Evolutionary conservation across 2,329 filamentous ascomycete species (phyloP), one percentile per base, ranked within the genome.

Genomic region (Fusarium mangiferae): DNA sequence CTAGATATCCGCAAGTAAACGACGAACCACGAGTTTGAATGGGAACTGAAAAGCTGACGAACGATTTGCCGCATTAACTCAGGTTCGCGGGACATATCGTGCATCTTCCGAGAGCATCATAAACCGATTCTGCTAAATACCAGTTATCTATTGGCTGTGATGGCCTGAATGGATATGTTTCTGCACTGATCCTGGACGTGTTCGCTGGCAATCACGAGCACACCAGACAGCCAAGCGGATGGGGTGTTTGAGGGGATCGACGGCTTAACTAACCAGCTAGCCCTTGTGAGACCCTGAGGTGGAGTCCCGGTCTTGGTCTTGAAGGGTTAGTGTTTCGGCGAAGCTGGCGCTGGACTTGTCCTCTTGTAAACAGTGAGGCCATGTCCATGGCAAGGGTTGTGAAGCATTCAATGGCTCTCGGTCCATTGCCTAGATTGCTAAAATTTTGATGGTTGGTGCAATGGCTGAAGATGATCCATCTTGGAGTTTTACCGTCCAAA

Each of bases 171-270:
- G 62, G 63, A 51, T 48, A 75, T 57, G 35, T 63, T 62, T 69
- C 63, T 62, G 51, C 54, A 70, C 64, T 36, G 44, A 72, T 72
- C 64, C 70, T 77, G 73, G 77, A 76, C 70, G 75, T 78, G 74
- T 79, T 79, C 73, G 78, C 77, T 79, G 78, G 77, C 78, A 78
- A 77, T 79, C 78, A 78, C 74, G 70, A 75, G 74, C 59, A 70
- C 68, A 66, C 36, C 72, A 77, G 70, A 77, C 66, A 72, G 60
- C 68, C 68, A 75, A 68, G 66, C 68, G 57, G 60, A 72, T 65
- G 65, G 65, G 59, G 56, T 62, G 54, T 52, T 62, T 73, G 68
- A 66, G 61, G 62, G 66, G 75, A 77, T 77, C 75, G 73, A 74
- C 73, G 57, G 54, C 42, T 68, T 69, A 65, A 64, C 62, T 41